A percentile compares a stretch with the other conserved stretches of the same genome.
These are phyloP conservation scores for Miamiensis avidus DNA, from an alignment of 169 alveolate genomes.

Conservation along the genomic window DNA sequence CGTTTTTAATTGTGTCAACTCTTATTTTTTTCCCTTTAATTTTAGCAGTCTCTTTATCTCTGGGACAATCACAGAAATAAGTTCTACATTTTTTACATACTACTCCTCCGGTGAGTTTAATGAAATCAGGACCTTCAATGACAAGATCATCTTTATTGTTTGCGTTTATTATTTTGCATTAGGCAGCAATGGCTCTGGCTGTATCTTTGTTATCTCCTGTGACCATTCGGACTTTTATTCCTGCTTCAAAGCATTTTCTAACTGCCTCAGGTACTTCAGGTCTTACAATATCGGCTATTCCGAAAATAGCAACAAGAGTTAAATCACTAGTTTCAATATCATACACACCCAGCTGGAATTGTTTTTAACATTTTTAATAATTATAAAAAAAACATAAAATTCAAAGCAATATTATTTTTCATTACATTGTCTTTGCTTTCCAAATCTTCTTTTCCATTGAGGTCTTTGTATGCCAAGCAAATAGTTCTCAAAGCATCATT, in stretches of 20 bases:
- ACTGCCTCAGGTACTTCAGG: conserved; percentile 47
- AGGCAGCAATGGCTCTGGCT: conserved; percentile 70
- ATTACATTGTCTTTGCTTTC: conserved; percentile 43
- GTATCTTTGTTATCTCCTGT: conserved; percentile 79
- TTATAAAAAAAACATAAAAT: neutral
- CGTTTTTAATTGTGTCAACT: conserved; percentile 56
- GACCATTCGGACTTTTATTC: conserved; percentile 76
- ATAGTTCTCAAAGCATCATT: conserved; percentile 81
- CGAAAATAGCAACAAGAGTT: conserved; percentile 61
- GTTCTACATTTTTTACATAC: conserved; percentile 72
- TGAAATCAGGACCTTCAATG: conserved; percentile 69
- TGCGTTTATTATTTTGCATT: conserved; percentile 63
- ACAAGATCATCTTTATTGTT: conserved; percentile 22
- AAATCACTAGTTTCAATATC: conserved; percentile 71
- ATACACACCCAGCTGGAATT: conserved; percentile 44
- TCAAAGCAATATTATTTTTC: conserved; percentile 10
- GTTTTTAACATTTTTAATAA: neutral
- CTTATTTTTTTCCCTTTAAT: conserved; percentile 43
- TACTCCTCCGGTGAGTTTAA: conserved; percentile 81
- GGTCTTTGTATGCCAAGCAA: conserved; percentile 84
- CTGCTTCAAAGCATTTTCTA: conserved; percentile 48
- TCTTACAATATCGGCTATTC: conserved; percentile 42
- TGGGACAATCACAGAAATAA: conserved; percentile 55
- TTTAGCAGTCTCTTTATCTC: conserved; percentile 42
- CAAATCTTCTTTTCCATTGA: conserved; percentile 52